Conservation (phyloP, 345 rosid genomes). For the Isatis tinctoria region DNA sequence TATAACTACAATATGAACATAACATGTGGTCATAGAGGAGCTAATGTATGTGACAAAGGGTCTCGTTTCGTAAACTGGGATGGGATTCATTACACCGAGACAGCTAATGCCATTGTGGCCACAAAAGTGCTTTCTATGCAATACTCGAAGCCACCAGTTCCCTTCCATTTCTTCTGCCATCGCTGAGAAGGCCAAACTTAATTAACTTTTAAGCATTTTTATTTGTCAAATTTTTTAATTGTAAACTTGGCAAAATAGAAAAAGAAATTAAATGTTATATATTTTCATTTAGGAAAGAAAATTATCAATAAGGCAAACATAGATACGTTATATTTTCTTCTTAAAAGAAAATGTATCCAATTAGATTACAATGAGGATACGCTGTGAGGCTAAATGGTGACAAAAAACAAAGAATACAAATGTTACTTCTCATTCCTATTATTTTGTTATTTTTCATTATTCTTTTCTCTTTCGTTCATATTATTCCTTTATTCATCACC, state of each 20-base stretch:
- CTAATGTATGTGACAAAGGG: slow-evolving; percentile 45
- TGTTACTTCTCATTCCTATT: too few relatives aligned
- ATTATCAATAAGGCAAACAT: too few relatives aligned
- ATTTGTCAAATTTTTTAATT: not conserved
- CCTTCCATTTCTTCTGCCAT: slow-evolving; percentile 53
- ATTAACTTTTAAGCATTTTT: not conserved
- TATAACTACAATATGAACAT: slow-evolving; percentile 56
- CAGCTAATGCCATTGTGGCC: slow-evolving; percentile 55
- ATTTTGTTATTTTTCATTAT: too few relatives aligned
- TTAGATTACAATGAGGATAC: too few relatives aligned
- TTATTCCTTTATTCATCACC: too few relatives aligned
- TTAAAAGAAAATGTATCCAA: too few relatives aligned
- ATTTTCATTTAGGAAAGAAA: too few relatives aligned
- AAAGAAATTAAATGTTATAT: too few relatives aligned
- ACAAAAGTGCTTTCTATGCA: slow-evolving; percentile 46
- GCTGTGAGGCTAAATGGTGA: too few relatives aligned
- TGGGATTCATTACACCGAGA: slow-evolving; percentile 82
- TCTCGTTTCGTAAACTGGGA: slow-evolving; percentile 60
- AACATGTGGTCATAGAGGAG: slow-evolving; percentile 57
- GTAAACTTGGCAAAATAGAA: not conserved
- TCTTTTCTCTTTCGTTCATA: too few relatives aligned
- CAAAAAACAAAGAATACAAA: too few relatives aligned
- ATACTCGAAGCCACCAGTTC: not conserved
- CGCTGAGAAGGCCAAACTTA: not conserved
- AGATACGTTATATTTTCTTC: too few relatives aligned